A percentile compares a stretch with the other conserved stretches of the same genome.
These are phyloP conservation scores for Leucoagaricus sp. DNA, from an alignment of 1,284 basidiomycete genomes.

Conservation along the genomic window DNA sequence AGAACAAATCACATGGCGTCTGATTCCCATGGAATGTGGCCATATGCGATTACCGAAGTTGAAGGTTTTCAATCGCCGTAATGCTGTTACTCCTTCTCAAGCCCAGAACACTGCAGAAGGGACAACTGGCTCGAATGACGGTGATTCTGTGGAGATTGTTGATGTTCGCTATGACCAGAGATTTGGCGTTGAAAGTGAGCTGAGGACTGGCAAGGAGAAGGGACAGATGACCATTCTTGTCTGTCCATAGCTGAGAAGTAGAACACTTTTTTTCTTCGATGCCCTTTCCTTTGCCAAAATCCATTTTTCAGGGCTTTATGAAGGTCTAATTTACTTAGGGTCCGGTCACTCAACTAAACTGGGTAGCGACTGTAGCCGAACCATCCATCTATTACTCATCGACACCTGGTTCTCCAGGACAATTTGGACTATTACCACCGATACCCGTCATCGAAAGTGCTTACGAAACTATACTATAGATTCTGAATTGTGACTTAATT, in stretches of 20 bases:
- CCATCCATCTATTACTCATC: too few relatives aligned
- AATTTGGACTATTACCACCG: too few relatives aligned
- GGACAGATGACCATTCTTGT: conserved; percentile 34
- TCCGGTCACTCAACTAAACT: too few relatives aligned
- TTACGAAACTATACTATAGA: too few relatives aligned
- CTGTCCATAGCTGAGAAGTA: too few relatives aligned
- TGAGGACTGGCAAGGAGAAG: conserved; percentile 12
- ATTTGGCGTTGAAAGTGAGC: conserved; percentile 20
- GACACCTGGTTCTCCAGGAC: too few relatives aligned
- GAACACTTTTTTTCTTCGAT: too few relatives aligned
- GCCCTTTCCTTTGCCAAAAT: neutral
- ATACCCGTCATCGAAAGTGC: too few relatives aligned
- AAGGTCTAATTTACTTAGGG: too few relatives aligned
- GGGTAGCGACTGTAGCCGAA: too few relatives aligned
- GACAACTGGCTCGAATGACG: conserved; percentile 19
- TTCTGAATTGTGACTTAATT: too few relatives aligned
- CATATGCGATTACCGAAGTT: conserved; percentile 59
- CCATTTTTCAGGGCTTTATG: too few relatives aligned
- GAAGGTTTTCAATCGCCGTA: conserved; percentile 57
- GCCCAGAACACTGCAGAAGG: conserved; percentile 19
- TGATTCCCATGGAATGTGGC: conserved; percentile 75
- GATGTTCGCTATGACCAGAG: conserved; percentile 47
- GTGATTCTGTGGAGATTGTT: conserved; percentile 50
- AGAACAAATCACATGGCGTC: conserved; percentile 60
- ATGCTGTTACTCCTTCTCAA: conserved; percentile 28